A percentile compares a stretch with the other conserved stretches of the same genome.
Conservation (phyloP, 805 yeast genomes). For the Helenozyma baotianmanensis region DNA sequence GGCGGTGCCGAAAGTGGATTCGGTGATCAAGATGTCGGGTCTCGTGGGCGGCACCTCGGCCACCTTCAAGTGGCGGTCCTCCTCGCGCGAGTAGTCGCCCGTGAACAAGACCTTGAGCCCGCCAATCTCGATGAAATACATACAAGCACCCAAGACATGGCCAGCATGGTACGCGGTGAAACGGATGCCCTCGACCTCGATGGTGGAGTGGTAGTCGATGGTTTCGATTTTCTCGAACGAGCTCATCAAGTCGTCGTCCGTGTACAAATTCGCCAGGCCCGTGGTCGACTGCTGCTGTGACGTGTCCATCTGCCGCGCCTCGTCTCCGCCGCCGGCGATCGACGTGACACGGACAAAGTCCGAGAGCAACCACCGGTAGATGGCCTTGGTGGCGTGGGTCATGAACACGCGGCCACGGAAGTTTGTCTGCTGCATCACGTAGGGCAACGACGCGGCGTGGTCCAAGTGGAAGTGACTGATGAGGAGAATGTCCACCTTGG, state of each 20-base stretch:
- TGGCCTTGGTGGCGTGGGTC: slow-evolving; percentile 99
- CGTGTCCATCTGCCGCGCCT: slow-evolving; percentile 15
- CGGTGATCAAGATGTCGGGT: slow-evolving; percentile 89
- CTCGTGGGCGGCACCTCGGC: slow-evolving; percentile 89
- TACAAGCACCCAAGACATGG: slow-evolving; percentile 98
- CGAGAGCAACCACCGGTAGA: slow-evolving; percentile 88
- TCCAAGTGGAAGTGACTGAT: slow-evolving; percentile 96
- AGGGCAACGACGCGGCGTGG: slow-evolving; percentile 97
- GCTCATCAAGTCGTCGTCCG: slow-evolving; percentile 84
- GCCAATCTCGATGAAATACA: slow-evolving; percentile 93
- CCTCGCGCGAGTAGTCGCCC: slow-evolving; percentile 95
- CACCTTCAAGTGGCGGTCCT: slow-evolving; percentile 88
- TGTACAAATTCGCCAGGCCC: slow-evolving; percentile 54
- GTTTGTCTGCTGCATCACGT: slow-evolving; percentile 94
- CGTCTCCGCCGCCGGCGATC: slow-evolving; percentile 42
- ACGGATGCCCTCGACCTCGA: slow-evolving; percentile 89
- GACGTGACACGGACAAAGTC: slow-evolving; percentile 92
- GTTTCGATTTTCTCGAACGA: slow-evolving; percentile 91
- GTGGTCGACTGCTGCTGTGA: slow-evolving; percentile 11
- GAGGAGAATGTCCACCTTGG: slow-evolving; percentile 78
- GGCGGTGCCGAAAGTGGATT: slow-evolving; percentile 96
- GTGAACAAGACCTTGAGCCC: slow-evolving; percentile 86
- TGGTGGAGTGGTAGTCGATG: slow-evolving; percentile 90
- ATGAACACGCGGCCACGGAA: slow-evolving; percentile 95
- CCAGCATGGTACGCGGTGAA: slow-evolving; percentile 99